Conservation (phyloP, 768 basidiomycete genomes). For the Wakefieldia striispora region DNA sequence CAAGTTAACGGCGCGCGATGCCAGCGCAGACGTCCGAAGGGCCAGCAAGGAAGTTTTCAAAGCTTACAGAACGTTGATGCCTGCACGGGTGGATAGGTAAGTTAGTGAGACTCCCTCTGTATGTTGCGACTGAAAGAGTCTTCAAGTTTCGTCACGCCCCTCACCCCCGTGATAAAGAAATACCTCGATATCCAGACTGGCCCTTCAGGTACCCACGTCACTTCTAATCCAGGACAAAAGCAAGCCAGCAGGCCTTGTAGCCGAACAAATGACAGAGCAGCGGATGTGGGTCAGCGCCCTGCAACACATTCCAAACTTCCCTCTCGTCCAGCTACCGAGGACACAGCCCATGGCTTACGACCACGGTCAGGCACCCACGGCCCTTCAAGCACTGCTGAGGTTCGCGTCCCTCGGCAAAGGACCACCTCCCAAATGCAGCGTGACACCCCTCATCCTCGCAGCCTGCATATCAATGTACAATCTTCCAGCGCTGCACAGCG, state of each 20-base stretch:
- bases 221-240: slow-evolving; percentile 12
- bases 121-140: slow-evolving; percentile 5
- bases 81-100: slow-evolving; percentile 65
- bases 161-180: slow-evolving; percentile 75
- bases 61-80: slow-evolving; percentile 70
- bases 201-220: slow-evolving; percentile 1
- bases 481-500: slow-evolving; percentile 20
- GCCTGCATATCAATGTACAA: slow-evolving; percentile 14
- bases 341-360: not conserved
- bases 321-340: slow-evolving; percentile 2
- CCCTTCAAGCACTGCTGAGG: not conserved
- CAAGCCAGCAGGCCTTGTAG: slow-evolving; percentile 25
- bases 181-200: slow-evolving; percentile 55
- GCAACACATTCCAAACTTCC: slow-evolving; percentile 12
- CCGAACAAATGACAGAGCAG: slow-evolving; percentile 15
- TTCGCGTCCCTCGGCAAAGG: slow-evolving; percentile 16
- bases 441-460: slow-evolving; percentile 13
- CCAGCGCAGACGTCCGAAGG: slow-evolving; percentile 73
- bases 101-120: slow-evolving; percentile 15
- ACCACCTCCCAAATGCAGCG: slow-evolving; percentile 19
- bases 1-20: slow-evolving; percentile 63
- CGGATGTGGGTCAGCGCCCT: slow-evolving; percentile 9
- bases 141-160: slow-evolving; percentile 64
- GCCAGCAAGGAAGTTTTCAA: slow-evolving; percentile 69
- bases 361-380: slow-evolving; percentile 7